phyloP scores from a whole-genome alignment of 2,329 filamentous ascomycete species.

The Trichocomaceae sp. region DNA sequence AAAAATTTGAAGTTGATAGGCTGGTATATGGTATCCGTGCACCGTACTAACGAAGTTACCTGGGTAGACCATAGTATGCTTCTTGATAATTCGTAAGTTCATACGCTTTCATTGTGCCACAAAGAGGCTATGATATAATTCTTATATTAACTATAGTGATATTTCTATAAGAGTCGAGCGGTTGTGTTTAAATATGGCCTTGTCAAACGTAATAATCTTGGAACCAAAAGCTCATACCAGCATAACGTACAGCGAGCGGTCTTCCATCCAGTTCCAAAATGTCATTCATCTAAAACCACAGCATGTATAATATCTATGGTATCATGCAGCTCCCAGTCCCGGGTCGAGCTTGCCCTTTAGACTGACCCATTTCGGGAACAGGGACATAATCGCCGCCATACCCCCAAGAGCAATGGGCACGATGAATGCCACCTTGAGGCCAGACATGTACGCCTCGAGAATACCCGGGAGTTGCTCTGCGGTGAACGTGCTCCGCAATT shows the following conservation, averaged over 20 bases:
- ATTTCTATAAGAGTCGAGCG: background rate
- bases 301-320: background rate
- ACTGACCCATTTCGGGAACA: conserved; percentile 14
- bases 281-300: background rate
- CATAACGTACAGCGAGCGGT: conserved; percentile 6
- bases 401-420: conserved; percentile 12
- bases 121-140: background rate
- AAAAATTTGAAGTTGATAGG: no score
- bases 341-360: conserved; percentile 15
- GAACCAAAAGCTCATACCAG: background rate
- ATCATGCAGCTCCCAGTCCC: conserved; percentile 6
- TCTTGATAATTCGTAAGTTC: no score
- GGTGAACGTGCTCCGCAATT: conserved; percentile 23
- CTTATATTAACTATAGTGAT: background rate
- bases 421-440: conserved; percentile 20
- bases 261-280: background rate
- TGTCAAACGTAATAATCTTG: background rate
- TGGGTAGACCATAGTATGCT: no score
- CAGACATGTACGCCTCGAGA: conserved; percentile 27
- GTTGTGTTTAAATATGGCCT: background rate
- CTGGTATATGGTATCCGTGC: no score
- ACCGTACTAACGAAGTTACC: no score
- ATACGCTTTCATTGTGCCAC: no score
- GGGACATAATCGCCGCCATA: conserved; percentile 10
- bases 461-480: conserved; percentile 22